Percentiles rank a stretch among this genome's conserved stretches.
phyloP scores from a whole-genome alignment of 306 rosid genomes.

The Glycine tomentella region DNA sequence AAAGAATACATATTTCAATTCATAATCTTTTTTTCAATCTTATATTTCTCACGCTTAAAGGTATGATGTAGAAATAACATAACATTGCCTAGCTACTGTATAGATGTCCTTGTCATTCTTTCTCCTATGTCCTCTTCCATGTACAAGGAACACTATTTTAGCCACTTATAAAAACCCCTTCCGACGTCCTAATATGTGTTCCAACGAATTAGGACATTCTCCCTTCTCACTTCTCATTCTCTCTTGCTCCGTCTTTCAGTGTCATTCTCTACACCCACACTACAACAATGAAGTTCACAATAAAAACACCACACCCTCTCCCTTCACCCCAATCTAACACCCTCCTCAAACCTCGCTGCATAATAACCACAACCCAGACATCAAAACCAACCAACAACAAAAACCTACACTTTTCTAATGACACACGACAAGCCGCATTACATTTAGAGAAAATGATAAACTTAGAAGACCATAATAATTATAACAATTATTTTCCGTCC shows the following conservation, averaged over 20 bases:
- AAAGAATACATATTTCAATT: neutral
- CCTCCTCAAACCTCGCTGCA: conserved; percentile 40
- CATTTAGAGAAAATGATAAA: conserved; percentile 31
- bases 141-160: neutral
- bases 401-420: neutral
- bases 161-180: conserved; percentile 40
- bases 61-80: neutral
- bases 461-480: neutral
- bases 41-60: neutral
- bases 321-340: conserved; percentile 3
- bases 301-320: conserved; percentile 34
- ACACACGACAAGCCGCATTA: conserved; percentile 8
- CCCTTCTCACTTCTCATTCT: conserved; percentile 3
- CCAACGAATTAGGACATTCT: neutral
- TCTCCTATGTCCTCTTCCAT: neutral
- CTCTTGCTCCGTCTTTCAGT: neutral
- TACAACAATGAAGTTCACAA: conserved; percentile 46
- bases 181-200: neutral
- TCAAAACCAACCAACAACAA: neutral
- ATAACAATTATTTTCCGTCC: neutral
- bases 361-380: conserved; percentile 27
- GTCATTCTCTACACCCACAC: neutral
- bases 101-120: neutral
- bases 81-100: neutral
- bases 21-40: neutral